phyloP scores from a whole-genome alignment of 2,329 filamentous ascomycete genomes.

The Akanthomyces dipterigenus region DNA sequence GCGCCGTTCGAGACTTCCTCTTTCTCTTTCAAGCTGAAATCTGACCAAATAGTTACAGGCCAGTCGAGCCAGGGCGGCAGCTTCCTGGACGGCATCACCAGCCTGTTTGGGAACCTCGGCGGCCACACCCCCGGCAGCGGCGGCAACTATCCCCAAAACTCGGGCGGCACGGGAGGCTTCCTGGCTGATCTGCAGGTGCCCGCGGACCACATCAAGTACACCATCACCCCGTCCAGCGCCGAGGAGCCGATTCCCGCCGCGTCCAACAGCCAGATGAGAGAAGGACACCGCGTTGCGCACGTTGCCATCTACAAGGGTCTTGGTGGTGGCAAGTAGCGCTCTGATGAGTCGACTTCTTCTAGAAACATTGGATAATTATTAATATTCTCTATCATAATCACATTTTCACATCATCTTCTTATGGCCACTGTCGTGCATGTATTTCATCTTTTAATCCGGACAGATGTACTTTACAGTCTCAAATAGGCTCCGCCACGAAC shows the following conservation, averaged over 20 bases:
- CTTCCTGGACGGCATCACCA: not conserved
- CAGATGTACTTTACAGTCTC: too few species aligned
- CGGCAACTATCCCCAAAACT: not conserved
- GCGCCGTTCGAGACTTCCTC: not conserved
- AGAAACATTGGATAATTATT: not conserved
- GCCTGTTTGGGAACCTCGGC: conserved; percentile 6
- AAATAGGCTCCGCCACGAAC: too few species aligned
- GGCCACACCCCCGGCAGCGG: not conserved
- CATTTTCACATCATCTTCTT: too few species aligned
- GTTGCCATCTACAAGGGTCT: not conserved
- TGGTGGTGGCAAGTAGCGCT: not conserved
- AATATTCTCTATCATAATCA: too few species aligned
- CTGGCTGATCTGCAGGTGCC: not conserved
- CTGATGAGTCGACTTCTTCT: not conserved
- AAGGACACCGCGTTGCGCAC: conserved; percentile 7
- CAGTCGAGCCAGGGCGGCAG: not conserved
- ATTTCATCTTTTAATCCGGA: too few species aligned
- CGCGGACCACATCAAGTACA: conserved; percentile 4
- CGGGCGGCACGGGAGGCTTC: conserved; percentile 2
- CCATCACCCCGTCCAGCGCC: conserved; percentile 1
- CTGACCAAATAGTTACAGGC: not conserved
- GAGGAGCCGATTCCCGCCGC: not conserved
- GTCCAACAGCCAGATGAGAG: conserved; percentile 7
- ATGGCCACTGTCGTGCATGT: too few species aligned
- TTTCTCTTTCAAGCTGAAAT: not conserved